These are phyloP conservation scores for Dendrobium catenatum DNA, from an alignment of 106 monocot species.

Conservation along the genomic window DNA sequence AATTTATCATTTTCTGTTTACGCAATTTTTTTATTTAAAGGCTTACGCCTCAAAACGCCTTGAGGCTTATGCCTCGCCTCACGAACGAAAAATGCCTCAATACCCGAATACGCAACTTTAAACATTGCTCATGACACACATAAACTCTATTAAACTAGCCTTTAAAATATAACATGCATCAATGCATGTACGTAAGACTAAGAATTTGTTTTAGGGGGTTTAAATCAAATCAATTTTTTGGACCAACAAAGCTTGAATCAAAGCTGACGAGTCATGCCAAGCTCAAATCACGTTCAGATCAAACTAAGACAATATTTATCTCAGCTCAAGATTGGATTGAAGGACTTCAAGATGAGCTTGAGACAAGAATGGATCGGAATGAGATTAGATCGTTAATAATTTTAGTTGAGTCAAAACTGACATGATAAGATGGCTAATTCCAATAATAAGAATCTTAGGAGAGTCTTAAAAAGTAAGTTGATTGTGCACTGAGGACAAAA, in stretches of 20 bases:
- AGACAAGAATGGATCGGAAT: not conserved
- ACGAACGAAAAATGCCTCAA: too few relatives aligned
- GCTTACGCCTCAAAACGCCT: too few relatives aligned
- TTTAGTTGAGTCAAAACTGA: not conserved
- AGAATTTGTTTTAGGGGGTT: not conserved
- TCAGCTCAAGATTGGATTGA: not conserved
- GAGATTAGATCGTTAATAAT: not conserved
- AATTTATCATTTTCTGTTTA: too few relatives aligned
- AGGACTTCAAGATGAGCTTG: not conserved
- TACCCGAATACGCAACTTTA: too few relatives aligned
- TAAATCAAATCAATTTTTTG: not conserved
- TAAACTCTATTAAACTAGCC: not conserved
- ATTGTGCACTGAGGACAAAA: not conserved
- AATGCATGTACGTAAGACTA: not conserved
- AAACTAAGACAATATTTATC: not conserved
- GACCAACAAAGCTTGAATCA: not conserved
- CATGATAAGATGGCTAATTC: not conserved
- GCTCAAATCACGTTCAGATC: not conserved
- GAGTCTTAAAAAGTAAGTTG: not conserved
- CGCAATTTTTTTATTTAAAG: too few relatives aligned
- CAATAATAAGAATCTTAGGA: not conserved
- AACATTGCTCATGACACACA: not conserved
- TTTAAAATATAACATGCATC: not conserved
- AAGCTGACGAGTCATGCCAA: not conserved
- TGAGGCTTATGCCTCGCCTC: too few relatives aligned